phyloP scores from a whole-genome alignment of 305 asterid genomes.

The Fraxinus nigra region DNA sequence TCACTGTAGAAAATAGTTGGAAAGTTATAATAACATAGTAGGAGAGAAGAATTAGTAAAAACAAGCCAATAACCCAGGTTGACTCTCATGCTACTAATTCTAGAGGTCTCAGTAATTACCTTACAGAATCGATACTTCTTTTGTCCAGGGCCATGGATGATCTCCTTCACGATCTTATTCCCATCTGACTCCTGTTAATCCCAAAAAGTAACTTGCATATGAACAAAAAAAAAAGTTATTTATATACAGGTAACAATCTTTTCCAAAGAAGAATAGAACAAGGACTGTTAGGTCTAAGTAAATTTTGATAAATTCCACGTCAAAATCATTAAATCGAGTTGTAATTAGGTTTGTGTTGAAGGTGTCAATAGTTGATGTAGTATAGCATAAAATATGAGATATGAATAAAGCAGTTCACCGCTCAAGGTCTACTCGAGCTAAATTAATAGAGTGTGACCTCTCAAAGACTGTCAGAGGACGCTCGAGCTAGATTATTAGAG shows the following conservation, averaged over 20 bases:
- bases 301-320: neutral
- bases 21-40: neutral
- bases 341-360: neutral
- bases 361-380: neutral
- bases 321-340: neutral
- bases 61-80: neutral
- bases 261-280: neutral
- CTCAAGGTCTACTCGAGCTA: neutral
- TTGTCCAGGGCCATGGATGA: conserved; percentile 59
- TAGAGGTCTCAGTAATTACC: conserved; percentile 40
- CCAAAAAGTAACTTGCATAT: conserved; percentile 4
- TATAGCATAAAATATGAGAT: neutral
- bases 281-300: neutral
- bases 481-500: neutral
- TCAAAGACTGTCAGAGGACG: neutral
- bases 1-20: neutral
- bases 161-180: conserved; percentile 62
- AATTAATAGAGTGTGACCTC: neutral
- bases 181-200: conserved; percentile 74
- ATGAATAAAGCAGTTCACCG: neutral
- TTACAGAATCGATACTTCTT: conserved; percentile 79
- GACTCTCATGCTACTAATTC: neutral
- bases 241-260: neutral
- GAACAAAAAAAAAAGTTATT: neutral
- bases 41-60: neutral